A percentile compares a stretch with the other conserved stretches of the same genome.
Conservation (phyloP, 495 filamentous ascomycete species). For the Xylaria flabelliformis region DNA sequence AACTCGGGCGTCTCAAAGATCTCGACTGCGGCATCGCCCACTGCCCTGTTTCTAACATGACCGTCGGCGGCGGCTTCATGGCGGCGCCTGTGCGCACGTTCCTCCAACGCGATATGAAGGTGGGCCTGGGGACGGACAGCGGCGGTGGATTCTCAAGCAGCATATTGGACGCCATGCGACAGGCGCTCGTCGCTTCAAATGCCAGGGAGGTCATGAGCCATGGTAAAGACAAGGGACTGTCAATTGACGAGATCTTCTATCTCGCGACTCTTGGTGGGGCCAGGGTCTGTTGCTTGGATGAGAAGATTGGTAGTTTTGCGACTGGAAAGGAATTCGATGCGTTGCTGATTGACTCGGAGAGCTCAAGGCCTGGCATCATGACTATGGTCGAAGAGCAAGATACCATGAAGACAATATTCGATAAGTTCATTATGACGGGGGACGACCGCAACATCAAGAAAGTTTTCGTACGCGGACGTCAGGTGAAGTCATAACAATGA, state of each 20-base stretch:
- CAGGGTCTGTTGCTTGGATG: constrained; percentile 61
- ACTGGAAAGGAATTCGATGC: constrained; percentile 72
- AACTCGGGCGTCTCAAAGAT: constrained; percentile 54
- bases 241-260: constrained; percentile 62
- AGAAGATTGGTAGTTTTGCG: constrained; percentile 63
- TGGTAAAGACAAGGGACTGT: constrained; percentile 56
- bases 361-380: constrained; percentile 55
- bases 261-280: constrained; percentile 70
- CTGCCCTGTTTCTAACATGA: constrained; percentile 69
- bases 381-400: constrained; percentile 61
- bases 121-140: constrained; percentile 71
- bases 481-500: constrained; percentile 45
- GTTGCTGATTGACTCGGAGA: constrained; percentile 55
- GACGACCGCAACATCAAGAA: constrained; percentile 67
- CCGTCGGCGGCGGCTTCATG: constrained; percentile 65
- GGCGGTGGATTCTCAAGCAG: constrained; percentile 68
- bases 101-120: constrained; percentile 63
- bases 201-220: constrained; percentile 57
- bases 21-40: constrained; percentile 65
- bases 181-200: constrained; percentile 66
- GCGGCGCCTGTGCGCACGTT: constrained; percentile 65
- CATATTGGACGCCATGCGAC: constrained; percentile 64
- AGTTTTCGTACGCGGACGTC: constrained; percentile 63
- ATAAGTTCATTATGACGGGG: constrained; percentile 71
- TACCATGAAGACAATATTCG: constrained; percentile 54